Evolutionary conservation across 1,284 basidiomycete species (phyloP), one percentile per base, ranked within the genome.

Genomic region (Moniliophthora roreri): DNA sequence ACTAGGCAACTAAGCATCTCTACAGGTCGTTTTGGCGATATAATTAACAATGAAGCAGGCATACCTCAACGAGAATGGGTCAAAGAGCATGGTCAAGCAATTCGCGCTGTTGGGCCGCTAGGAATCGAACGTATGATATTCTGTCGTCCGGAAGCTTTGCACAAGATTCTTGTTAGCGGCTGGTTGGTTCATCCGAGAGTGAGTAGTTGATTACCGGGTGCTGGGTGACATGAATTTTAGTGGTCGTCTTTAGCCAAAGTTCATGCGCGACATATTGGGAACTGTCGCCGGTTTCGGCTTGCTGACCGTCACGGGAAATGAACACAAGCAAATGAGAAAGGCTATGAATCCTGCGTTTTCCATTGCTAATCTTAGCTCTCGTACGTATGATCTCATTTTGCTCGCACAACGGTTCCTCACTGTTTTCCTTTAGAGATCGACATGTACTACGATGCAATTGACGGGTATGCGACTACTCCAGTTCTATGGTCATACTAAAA

Each of bases 281-380:
- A 58, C 75, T 13, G 69, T 72, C 0, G 71, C 76, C 6, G 77
- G 78, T 0, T 71, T 74, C 62, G 77, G 78, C 0, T 64, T 79
- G 9, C 62, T 80, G 49, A 79, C 78, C 0, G 72, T 74, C 1
- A 77, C 75, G 2, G 77, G 76, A 10, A 70, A 74, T 47, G 74
- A 76, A 40, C 77, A 79, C 58, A 75, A 70, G 54, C 70, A 70
- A 51, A 77, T 80, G 75, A 70, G 77, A 21, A 75, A 70, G 55
- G 69, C 68, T 2, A 76, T 80, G 75, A 78, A 78, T 55, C 77
- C 77, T 2, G 77, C 78, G 0, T 80, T 80, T 57, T 76, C 77
- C 0, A 63, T 78, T 34, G 62, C 70, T 0, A 78, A 73, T 56
- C 66, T 80, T 28, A 72, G 71, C 56, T 70, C 74, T 49, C 76